Base-by-base conservation (phyloP, 495 filamentous ascomycete species). In the Cercophora newfieldiana region DNA sequence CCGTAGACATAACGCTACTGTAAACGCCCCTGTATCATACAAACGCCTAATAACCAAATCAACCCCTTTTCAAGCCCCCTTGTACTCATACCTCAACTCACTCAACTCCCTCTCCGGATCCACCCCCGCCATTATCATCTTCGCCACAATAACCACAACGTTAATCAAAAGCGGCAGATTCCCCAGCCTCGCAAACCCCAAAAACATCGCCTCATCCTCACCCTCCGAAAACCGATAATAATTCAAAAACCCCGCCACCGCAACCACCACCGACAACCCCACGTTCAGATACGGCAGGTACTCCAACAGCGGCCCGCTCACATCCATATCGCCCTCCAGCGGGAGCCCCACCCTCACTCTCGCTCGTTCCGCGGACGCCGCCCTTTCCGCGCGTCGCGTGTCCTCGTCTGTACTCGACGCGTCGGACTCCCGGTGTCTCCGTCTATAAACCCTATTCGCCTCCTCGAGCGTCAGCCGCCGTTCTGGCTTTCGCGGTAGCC, bases 11-110 rank as follows among this genome's bases (percentile, higher is more conserved):
- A 51, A n/a, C 48, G 5, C 16, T 4, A 51, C 55, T 21, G n/a
- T 28, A 55, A 25, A 55, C 55, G 1, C 29, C 29, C 3, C 28
- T n/a, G 18, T 19, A 5, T n/a, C 6, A 55, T 44, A 29, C 1
- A 26, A 31, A 7, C 24, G 22, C 37, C n/a, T n/a, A 16, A 56
- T 30, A 26, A 16, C 50, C n/a, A 44, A 55, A 12, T 3, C 47
- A n/a, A n/a, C 10, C 3, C 16, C n/a, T 14, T 21, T 21, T 80
- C 69, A 89, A 59, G 86, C 87, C 22, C 87, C 87, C 72, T 88
- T 89, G 59, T 83, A 87, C 47, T 77, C 78, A 76, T 89, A 89
- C 74, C 73, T 80, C 72, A 87, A 73, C 59, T 69, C 74, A 24
- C 77, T 72, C 65, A 89, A 72, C 68, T 87, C 86, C 60, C 63